A percentile compares a stretch with the other conserved stretches of the same genome.
Conservation (phyloP, 768 basidiomycete species). For the Boletus pseudopeckii region DNA sequence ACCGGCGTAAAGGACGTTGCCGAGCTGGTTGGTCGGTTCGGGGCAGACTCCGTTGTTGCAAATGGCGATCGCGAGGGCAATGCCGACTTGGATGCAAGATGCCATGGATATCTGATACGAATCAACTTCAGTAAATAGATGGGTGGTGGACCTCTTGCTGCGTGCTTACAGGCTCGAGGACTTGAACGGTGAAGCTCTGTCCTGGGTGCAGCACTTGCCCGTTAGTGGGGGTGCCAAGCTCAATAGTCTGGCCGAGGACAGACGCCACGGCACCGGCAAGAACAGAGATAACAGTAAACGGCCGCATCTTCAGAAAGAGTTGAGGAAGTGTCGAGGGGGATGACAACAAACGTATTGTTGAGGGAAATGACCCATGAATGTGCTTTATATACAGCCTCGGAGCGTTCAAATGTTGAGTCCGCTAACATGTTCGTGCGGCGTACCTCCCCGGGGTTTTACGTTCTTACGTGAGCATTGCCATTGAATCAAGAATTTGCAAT, state of each 20-base stretch:
- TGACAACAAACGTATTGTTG: neutral
- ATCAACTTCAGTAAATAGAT: neutral
- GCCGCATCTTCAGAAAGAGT: slow-evolving; percentile 14
- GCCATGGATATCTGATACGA: slow-evolving; percentile 16
- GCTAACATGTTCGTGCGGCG: no score
- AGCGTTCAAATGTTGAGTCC: no score
- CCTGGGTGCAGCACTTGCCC: slow-evolving; percentile 19
- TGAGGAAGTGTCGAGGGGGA: neutral
- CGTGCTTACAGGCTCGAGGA: slow-evolving; percentile 22
- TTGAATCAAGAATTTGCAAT: no score
- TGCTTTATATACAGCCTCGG: slow-evolving; percentile 1
- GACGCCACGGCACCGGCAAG: slow-evolving; percentile 4
- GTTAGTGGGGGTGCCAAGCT: slow-evolving; percentile 20
- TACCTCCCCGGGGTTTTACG: no score
- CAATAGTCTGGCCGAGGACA: slow-evolving; percentile 28
- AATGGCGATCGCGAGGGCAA: slow-evolving; percentile 23
- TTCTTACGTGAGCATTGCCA: no score
- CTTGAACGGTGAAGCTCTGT: slow-evolving; percentile 15
- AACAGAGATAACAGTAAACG: slow-evolving; percentile 3
- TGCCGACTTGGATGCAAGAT: slow-evolving; percentile 28
- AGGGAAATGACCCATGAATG: neutral
- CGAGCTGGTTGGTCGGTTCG: slow-evolving; percentile 17
- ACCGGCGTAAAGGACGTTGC: slow-evolving; percentile 28
- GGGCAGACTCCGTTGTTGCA: slow-evolving; percentile 26
- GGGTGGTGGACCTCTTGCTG: neutral